Percentiles rank a stretch among this genome's conserved stretches.
Conservation (phyloP, 2,329 filamentous ascomycete genomes). For the Kalmusia sp. region DNA sequence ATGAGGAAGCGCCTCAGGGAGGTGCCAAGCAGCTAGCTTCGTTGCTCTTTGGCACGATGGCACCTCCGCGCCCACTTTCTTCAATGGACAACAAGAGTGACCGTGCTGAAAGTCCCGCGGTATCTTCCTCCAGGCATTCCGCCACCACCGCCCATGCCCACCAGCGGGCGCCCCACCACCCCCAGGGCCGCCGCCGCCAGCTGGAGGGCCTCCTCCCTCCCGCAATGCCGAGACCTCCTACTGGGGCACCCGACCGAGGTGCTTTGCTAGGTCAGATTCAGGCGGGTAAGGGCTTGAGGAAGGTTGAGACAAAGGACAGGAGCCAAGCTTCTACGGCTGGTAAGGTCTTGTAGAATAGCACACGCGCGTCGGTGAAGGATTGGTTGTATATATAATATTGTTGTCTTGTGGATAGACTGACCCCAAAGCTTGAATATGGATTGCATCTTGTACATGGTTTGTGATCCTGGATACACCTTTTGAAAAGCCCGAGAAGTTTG, state of each 20-base stretch:
- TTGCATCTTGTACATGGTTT: constrained; percentile 7
- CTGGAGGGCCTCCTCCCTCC: constrained; percentile 41
- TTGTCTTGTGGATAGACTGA: constrained; percentile 26
- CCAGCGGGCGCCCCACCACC: constrained; percentile 54
- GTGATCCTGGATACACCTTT: too few species aligned
- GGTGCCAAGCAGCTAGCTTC: constrained; percentile 92
- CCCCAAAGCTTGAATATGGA: too few species aligned
- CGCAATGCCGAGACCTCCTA: constrained; percentile 52
- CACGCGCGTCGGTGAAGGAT: not conserved
- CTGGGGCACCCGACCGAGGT: constrained; percentile 50
- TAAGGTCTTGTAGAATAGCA: constrained; percentile 63
- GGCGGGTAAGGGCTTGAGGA: constrained; percentile 78
- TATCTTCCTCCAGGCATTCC: constrained; percentile 53
- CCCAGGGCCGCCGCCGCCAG: constrained; percentile 58
- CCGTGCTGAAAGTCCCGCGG: constrained; percentile 50
- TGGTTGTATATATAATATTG: constrained; percentile 18
- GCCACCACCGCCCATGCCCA: constrained; percentile 61
- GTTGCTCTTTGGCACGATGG: constrained; percentile 97
- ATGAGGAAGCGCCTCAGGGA: constrained; percentile 78
- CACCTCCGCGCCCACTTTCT: constrained; percentile 84
- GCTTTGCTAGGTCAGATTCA: constrained; percentile 85
- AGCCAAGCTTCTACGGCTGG: constrained; percentile 77
- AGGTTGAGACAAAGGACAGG: constrained; percentile 88
- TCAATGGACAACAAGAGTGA: constrained; percentile 75
- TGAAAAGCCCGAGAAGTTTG: too few species aligned